Evolutionary conservation across 257 asterid genomes (phyloP), one percentile per base, ranked within the genome.

Genomic region (Ligustrum vulgare): DNA sequence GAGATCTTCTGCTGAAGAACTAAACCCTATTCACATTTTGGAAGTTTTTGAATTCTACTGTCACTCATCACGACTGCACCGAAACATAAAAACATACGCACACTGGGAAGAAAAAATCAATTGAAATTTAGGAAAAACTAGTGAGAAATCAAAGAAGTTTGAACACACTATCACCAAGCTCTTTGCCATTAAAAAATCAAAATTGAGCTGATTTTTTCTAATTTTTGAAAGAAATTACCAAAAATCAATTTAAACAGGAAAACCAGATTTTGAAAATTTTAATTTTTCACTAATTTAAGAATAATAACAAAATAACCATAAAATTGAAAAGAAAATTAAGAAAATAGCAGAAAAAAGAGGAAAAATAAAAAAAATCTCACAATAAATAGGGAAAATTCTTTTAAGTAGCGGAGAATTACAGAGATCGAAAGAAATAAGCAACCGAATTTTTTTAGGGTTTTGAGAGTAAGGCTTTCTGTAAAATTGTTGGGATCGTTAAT

Each of bases 321-420:
- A 80, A 79, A 77, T 39, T 66, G 65, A 63, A 72, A 49, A 10
- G 72, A 74, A 36, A 73, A 37, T 64, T 18, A 69, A 66, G 73
- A 62, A 80, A 85, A 78, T 75, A 79, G 73, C 49, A 67, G 75
- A 77, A 81, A 81, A 51, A 60, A 33, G 34, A 66, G 80, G 81
- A 82, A 85, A 85, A 85, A 73, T 63, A 13, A 28, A 69, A 81
- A 75, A 37, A 64, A 33, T 45, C 84, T 79, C 37, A 84, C 80
- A 80, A 83, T 54, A 86, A 81, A 71, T 75, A n/a, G 66, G 20
- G 80, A 79, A 79, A 81, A 73, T 54, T 72, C 67, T 81, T 74
- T 32, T 58, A 45, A 72, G 37, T 72, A 54, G 71, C 69, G 31
- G 39, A 32, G 76, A 76, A 68, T 80, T 64, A 72, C 68, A 80